phyloP scores from a whole-genome alignment of 2,329 filamentous ascomycete genomes.

The Neophaeococcomyces aloes region DNA sequence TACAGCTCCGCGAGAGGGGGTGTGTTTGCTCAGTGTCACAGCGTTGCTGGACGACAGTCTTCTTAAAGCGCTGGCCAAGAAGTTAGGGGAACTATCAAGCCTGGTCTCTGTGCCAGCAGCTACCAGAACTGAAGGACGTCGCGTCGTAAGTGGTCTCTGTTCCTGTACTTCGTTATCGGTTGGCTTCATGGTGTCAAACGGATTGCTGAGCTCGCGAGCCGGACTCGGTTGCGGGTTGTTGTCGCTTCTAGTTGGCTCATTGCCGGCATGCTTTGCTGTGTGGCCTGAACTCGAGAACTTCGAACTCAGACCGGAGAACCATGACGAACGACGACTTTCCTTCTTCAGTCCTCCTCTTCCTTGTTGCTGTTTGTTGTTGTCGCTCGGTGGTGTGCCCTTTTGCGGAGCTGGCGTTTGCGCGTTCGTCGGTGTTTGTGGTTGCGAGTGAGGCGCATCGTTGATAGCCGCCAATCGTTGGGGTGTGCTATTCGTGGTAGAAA shows the following conservation, averaged over 20 bases:
- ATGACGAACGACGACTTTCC: slow-evolving; percentile 59
- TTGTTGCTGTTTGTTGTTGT: not conserved
- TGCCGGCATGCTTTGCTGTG: slow-evolving; percentile 28
- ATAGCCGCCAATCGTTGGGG: not conserved
- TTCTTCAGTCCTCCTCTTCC: slow-evolving; percentile 11
- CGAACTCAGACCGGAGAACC: slow-evolving; percentile 87
- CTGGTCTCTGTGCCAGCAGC: slow-evolving; percentile 42
- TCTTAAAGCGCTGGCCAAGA: slow-evolving; percentile 71
- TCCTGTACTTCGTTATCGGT: slow-evolving; percentile 16
- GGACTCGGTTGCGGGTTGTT: slow-evolving; percentile 26
- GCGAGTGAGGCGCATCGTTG: slow-evolving; percentile 4
- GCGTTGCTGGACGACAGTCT: slow-evolving; percentile 61
- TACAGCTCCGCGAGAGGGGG: slow-evolving; percentile 51
- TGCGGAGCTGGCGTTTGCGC: not conserved
- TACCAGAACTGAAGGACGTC: slow-evolving; percentile 20
- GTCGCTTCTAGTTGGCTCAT: slow-evolving; percentile 23
- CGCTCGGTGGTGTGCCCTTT: slow-evolving; percentile 8
- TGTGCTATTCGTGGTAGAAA: not conserved
- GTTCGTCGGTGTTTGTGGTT: not conserved
- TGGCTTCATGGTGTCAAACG: slow-evolving; percentile 34
- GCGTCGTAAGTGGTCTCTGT: slow-evolving; percentile 13
- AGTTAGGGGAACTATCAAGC: slow-evolving; percentile 50
- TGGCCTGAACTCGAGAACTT: slow-evolving; percentile 60
- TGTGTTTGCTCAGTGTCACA: slow-evolving; percentile 41
- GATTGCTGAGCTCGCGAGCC: slow-evolving; percentile 32